These are phyloP conservation scores for Boletus holoroseus DNA, from an alignment of 1,284 basidiomycete species.

Conservation along the genomic window DNA sequence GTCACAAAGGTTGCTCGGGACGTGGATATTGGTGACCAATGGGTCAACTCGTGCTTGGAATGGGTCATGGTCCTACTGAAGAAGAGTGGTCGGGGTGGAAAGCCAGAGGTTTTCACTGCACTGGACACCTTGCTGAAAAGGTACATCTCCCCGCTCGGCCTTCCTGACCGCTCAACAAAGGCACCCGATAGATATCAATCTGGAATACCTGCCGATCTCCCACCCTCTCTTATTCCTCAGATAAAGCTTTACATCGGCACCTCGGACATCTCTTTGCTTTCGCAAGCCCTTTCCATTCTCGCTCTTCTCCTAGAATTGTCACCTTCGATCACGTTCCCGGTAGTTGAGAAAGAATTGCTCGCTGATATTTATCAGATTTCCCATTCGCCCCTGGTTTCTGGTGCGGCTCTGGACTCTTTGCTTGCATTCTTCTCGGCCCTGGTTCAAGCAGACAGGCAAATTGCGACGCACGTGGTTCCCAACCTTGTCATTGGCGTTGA, in stretches of 20 bases:
- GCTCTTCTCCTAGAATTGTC: conserved; percentile 67
- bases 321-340: conserved; percentile 60
- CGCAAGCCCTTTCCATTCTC: conserved; percentile 67
- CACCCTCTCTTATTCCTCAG: conserved; percentile 62
- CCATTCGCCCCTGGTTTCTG: conserved; percentile 72
- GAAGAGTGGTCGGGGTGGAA: conserved; percentile 75
- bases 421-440: conserved; percentile 76
- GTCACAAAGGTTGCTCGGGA: conserved; percentile 67
- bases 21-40: conserved; percentile 63
- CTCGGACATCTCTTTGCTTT: conserved; percentile 71
- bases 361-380: conserved; percentile 66
- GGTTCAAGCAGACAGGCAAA: conserved; percentile 77
- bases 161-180: conserved; percentile 12
- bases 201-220: conserved; percentile 57
- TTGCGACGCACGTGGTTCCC: conserved; percentile 70
- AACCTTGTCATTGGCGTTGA: conserved; percentile 61
- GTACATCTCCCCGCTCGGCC: conserved; percentile 35
- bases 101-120: conserved; percentile 76
- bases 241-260: conserved; percentile 70
- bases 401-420: conserved; percentile 72
- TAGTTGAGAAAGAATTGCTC: conserved; percentile 68
- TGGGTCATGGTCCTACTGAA: conserved; percentile 76
- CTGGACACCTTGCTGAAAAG: conserved; percentile 69
- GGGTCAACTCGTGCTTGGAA: conserved; percentile 75
- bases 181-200: conserved; percentile 50